phyloP scores from a whole-genome alignment of 441 rosid species.

The Pelargonium australe region DNA sequence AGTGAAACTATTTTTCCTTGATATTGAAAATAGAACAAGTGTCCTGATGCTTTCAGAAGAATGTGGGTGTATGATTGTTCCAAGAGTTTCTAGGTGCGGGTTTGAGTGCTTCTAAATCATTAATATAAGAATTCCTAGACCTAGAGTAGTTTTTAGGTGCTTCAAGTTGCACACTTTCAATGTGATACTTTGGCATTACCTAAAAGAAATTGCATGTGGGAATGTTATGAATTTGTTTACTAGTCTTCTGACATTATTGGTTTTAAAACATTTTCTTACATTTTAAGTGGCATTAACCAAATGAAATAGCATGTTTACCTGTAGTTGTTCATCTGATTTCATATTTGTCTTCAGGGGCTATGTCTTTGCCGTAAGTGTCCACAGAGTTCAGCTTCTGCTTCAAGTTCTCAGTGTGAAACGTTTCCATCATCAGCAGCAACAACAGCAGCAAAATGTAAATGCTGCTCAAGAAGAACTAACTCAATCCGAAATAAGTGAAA shows the following conservation, averaged over 20 bases:
- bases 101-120: neutral
- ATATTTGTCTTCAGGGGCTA: slow-evolving; percentile 62
- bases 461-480: slow-evolving; percentile 75
- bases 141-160: neutral
- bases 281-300: too few species aligned
- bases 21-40: too few species aligned
- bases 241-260: too few species aligned
- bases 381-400: slow-evolving; percentile 92
- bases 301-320: neutral
- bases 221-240: too few species aligned
- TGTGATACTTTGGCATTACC: too few species aligned
- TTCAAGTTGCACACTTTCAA: neutral
- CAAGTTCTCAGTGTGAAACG: slow-evolving; percentile 96
- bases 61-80: too few species aligned
- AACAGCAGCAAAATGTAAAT: slow-evolving; percentile 54
- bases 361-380: slow-evolving; percentile 93
- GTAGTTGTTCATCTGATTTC: slow-evolving; percentile 8
- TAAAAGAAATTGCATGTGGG: too few species aligned
- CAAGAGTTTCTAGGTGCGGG: too few species aligned
- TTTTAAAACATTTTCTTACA: too few species aligned
- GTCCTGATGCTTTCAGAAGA: too few species aligned
- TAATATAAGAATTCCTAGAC: neutral
- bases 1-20: neutral
- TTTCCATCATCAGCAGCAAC: slow-evolving; percentile 82
- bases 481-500: slow-evolving; percentile 81